Base-by-base conservation (phyloP, 257 asterid species). In the Avicennia marina region DNA sequence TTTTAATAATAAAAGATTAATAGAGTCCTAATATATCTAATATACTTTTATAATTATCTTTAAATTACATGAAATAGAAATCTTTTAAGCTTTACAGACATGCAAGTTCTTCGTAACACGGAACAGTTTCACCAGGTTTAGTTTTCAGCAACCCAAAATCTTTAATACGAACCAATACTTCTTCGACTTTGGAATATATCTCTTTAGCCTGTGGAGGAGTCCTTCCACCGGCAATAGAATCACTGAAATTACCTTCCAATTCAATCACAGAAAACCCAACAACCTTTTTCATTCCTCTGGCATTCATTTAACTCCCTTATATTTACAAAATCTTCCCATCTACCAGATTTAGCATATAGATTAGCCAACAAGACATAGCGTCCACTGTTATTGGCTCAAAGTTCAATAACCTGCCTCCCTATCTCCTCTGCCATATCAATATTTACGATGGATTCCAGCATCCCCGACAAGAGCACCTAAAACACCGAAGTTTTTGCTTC, bases 391-490 rank as follows among this genome's bases (percentile, higher is more conserved):
- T 68, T 42, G 0, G 95, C 95, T 58, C 83, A 94, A 17, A 89
- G 70, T 38, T 83, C 86, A 7, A 86, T 83, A 58, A 79, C 89
- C 39, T 65, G 62, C 42, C 64, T 71, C 66, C 95, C 95, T 17
- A 86, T 76, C 41, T 79, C 80, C 66, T 83, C 90, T 2, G 93
- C 97, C 49, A 89, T 53, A 6, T 74, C 78, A 3, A 81, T 43
- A 53, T n/a, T 86, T 81, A 18, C 83, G 78, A 25, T 86, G 93
- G 66, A 89, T 83, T 63, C 70, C 81, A 47, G 90, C 86, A 18
- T 95, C 97, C 5, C 97, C 95, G 1, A 89, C 78, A 72, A 89
- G 81, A 11, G 97, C 95, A n/a, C 97, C 95, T 54, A 89, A 43
- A 21, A 89, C 95, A 29, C 90, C 80, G 4, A 32, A 13, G 49